A percentile compares a stretch with the other conserved stretches of the same genome.
phyloP scores from a whole-genome alignment of 2,329 filamentous ascomycete species.

The Sarocladiaceae sp. region DNA sequence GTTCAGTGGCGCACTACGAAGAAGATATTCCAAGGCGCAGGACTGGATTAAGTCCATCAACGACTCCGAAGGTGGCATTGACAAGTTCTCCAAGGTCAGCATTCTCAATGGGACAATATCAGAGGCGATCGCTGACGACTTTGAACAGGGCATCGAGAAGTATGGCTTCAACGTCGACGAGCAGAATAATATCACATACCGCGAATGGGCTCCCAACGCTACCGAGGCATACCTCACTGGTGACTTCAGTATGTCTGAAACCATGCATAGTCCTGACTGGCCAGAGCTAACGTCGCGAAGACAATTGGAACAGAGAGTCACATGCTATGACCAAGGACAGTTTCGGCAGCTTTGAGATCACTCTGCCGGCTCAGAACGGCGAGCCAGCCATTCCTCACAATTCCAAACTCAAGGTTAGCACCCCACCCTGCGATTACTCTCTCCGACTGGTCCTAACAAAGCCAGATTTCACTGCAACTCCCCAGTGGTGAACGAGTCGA shows the following conservation, averaged over 20 bases:
- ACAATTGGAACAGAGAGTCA: conserved; percentile 79
- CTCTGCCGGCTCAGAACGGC: conserved; percentile 68
- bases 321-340: conserved; percentile 83
- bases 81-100: conserved; percentile 80
- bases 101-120: no score
- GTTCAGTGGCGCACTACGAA: conserved; percentile 72
- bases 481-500: conserved; percentile 79
- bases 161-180: conserved; percentile 80
- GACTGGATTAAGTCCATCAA: conserved; percentile 84
- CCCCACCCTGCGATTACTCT: background rate
- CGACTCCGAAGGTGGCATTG: conserved; percentile 79
- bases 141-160: conserved; percentile 69
- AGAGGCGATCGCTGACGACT: background rate
- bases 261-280: background rate
- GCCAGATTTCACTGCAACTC: conserved; percentile 75
- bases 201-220: conserved; percentile 96
- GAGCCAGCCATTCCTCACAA: conserved; percentile 82
- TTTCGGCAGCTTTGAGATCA: conserved; percentile 85
- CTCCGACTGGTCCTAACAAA: background rate
- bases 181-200: conserved; percentile 82
- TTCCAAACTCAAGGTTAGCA: conserved; percentile 84
- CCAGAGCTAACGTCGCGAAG: conserved; percentile 39
- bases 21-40: conserved; percentile 74
- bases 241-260: conserved; percentile 72
- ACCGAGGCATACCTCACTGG: conserved; percentile 80